Conservation (phyloP, 768 basidiomycete species). For the Rhizopogon salebrosus region DNA sequence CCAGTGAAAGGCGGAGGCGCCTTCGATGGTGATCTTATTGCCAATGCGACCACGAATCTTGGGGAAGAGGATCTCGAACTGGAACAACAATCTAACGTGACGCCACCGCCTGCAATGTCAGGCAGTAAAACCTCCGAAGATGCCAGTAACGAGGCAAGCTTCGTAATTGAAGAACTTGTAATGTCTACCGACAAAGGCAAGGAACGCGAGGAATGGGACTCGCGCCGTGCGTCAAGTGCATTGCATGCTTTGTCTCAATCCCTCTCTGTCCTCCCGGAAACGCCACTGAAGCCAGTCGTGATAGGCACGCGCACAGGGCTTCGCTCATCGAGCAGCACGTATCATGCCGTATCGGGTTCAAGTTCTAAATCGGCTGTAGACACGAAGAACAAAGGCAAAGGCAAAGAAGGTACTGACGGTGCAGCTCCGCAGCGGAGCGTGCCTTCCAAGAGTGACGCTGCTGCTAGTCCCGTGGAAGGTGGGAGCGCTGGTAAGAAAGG, state of each 20-base stretch:
- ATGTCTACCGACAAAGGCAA: conserved; percentile 17
- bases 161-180: conserved; percentile 9
- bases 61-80: conserved; percentile 2
- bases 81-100: conserved; percentile 4
- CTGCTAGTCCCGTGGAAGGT: not conserved
- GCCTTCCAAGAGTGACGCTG: not conserved
- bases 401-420: conserved; percentile 14
- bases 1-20: conserved; percentile 36
- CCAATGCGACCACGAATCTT: not conserved
- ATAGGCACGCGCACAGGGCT: conserved; percentile 48
- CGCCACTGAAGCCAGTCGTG: conserved; percentile 24
- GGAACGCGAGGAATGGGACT: conserved; percentile 11
- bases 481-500: conserved; percentile 22
- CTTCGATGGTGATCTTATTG: not conserved
- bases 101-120: conserved; percentile 3
- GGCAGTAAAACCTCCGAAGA: conserved; percentile 14
- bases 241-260: conserved; percentile 62
- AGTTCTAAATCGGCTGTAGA: conserved; percentile 12
- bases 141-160: conserved; percentile 2
- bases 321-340: conserved; percentile 37
- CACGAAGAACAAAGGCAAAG: conserved; percentile 1
- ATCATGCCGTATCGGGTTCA: conserved; percentile 23
- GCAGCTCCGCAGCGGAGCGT: conserved; percentile 5
- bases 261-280: conserved; percentile 43
- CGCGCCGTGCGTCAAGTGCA: conserved; percentile 31